A percentile compares a stretch with the other conserved stretches of the same genome.
phyloP scores from a whole-genome alignment of 202 grass and related monocot genomes.

The Panicum virgatum region DNA sequence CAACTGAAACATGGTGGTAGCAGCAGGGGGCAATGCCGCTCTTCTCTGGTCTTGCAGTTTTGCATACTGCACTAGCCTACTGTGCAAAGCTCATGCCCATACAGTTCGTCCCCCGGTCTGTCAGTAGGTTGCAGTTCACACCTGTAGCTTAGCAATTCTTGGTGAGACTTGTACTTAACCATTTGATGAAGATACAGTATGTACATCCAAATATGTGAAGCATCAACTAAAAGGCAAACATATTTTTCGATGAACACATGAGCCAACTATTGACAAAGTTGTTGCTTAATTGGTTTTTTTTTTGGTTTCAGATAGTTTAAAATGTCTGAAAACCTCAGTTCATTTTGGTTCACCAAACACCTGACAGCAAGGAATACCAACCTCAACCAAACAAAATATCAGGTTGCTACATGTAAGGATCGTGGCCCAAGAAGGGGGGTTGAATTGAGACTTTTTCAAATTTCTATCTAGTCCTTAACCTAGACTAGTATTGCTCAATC shows the following conservation, averaged over 20 bases:
- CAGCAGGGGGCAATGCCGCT: not conserved
- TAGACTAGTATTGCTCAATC: no score
- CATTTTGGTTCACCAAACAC: not conserved
- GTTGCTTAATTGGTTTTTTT: not conserved
- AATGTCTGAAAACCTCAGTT: not conserved
- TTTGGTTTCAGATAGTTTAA: not conserved
- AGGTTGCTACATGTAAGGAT: no score
- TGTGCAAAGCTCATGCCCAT: not conserved
- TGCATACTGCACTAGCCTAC: not conserved
- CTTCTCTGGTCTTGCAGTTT: not conserved
- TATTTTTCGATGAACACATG: conserved; percentile 13
- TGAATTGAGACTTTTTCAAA: no score
- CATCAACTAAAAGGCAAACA: not conserved
- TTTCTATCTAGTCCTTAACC: no score
- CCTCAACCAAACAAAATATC: not conserved
- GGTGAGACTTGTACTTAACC: conserved; percentile 39
- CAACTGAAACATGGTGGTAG: not conserved
- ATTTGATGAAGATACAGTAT: conserved; percentile 25
- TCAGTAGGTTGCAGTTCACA: conserved; percentile 25
- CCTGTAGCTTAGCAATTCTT: conserved; percentile 40
- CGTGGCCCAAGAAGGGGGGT: no score
- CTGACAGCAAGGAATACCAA: not conserved
- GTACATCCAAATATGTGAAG: conserved; percentile 20
- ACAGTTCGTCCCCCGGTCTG: not conserved
- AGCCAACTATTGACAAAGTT: not conserved